These are phyloP conservation scores for Fusarium sp. DNA, from an alignment of 2,329 filamentous ascomycete genomes.

Conservation along the genomic window DNA sequence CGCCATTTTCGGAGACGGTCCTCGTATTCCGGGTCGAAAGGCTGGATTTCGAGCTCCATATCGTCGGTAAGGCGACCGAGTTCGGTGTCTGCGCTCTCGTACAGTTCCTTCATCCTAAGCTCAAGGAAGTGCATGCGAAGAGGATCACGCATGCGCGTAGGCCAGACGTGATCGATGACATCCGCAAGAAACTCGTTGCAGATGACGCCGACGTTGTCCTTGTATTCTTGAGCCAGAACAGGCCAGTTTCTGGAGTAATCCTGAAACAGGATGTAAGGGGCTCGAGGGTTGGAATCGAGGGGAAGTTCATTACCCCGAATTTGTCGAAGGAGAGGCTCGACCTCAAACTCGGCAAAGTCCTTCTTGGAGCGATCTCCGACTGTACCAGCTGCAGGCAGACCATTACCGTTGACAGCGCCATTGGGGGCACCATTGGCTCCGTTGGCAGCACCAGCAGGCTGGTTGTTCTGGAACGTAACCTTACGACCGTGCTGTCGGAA, in stretches of 20 bases:
- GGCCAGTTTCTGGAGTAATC: conserved; percentile 69
- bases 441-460: conserved; percentile 39
- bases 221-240: conserved; percentile 67
- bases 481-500: conserved; percentile 67
- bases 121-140: conserved; percentile 66
- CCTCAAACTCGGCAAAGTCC: conserved; percentile 64
- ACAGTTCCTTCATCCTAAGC: conserved; percentile 63
- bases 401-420: conserved; percentile 28
- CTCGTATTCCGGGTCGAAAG: conserved; percentile 69
- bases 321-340: conserved; percentile 65
- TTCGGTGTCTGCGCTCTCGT: conserved; percentile 64
- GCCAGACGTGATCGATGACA: conserved; percentile 67
- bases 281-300: conserved; percentile 67
- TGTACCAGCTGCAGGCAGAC: conserved; percentile 51
- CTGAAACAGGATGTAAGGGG: conserved; percentile 69
- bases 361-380: conserved; percentile 60
- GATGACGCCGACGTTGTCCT: conserved; percentile 68
- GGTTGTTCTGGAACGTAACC: conserved; percentile 58
- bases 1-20: conserved; percentile 66
- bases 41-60: conserved; percentile 68
- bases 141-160: conserved; percentile 66
- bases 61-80: conserved; percentile 64
- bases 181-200: conserved; percentile 69
- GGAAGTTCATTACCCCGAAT: conserved; percentile 68
- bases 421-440: conserved; percentile 27